These are phyloP conservation scores for Plasmodium blacklocki DNA, from an alignment of 169 alveolate species.

Conservation along the genomic window DNA sequence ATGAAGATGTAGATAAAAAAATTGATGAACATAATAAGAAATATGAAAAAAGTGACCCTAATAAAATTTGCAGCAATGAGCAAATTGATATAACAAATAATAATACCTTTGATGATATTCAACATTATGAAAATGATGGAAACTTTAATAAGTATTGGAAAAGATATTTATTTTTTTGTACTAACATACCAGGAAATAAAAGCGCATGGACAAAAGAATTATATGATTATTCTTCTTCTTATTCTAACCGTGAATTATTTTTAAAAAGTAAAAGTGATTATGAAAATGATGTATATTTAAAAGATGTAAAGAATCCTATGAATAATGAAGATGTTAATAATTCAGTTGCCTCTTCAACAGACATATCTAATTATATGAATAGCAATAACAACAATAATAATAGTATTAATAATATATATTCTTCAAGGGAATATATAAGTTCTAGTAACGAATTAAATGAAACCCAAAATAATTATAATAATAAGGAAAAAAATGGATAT, in stretches of 20 bases:
- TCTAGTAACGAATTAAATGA: background rate
- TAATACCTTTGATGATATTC: background rate
- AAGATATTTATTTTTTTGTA: constrained; percentile 71
- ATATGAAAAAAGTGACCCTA: background rate
- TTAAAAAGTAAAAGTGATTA: constrained; percentile 39
- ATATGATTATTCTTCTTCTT: constrained; percentile 58
- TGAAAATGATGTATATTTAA: background rate
- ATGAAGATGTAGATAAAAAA: background rate
- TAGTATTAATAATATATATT: constrained; percentile 3
- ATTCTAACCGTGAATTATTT: constrained; percentile 28
- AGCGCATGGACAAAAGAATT: constrained; percentile 62
- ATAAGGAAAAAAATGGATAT: too few species aligned
- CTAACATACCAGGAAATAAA: constrained; percentile 68
- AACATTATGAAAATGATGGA: constrained; percentile 16
- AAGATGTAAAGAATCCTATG: background rate
- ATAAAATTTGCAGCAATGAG: background rate
- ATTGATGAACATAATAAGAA: constrained; percentile 10
- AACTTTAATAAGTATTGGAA: constrained; percentile 72
- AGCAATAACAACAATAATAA: background rate
- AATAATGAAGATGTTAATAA: background rate
- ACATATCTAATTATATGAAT: background rate
- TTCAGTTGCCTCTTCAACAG: background rate
- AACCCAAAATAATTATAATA: background rate
- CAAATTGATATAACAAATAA: background rate
- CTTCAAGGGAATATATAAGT: background rate